Conservation (phyloP, 208 protist species). For the Naegleria gruberi region DNA sequence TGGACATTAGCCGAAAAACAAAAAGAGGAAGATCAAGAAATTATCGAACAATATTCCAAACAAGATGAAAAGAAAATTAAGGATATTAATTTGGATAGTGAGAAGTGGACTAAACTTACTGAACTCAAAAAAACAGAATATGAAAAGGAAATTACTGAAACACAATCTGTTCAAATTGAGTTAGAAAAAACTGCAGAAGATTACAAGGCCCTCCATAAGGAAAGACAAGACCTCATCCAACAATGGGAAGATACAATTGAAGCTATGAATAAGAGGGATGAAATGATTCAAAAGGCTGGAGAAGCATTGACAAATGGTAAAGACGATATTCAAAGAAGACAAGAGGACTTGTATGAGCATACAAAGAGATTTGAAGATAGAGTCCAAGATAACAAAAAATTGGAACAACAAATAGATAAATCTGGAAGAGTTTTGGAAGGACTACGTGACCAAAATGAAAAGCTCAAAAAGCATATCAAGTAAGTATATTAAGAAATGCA, state of each 20-base stretch:
- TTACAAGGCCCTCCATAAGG: conserved; percentile 71
- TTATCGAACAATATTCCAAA: conserved; percentile 71
- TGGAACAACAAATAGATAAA: conserved; percentile 44
- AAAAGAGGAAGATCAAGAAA: conserved; percentile 83
- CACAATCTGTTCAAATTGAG: conserved; percentile 70
- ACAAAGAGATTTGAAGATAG: conserved; percentile 34
- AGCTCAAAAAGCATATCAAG: neutral
- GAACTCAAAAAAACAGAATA: conserved; percentile 49
- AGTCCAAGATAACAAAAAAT: conserved; percentile 37
- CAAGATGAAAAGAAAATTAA: conserved; percentile 71
- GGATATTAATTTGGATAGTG: conserved; percentile 62
- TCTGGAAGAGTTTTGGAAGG: conserved; percentile 47
- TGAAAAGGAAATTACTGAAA: conserved; percentile 65
- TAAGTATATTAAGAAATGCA: neutral
- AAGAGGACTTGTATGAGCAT: conserved; percentile 45
- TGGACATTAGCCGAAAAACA: conserved; percentile 77
- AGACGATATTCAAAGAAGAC: conserved; percentile 38
- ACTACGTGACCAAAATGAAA: conserved; percentile 16
- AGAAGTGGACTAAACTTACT: conserved; percentile 58
- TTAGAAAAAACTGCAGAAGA: conserved; percentile 77
- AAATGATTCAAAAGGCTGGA: conserved; percentile 58
- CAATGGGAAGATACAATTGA: conserved; percentile 76
- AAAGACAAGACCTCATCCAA: conserved; percentile 67
- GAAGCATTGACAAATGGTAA: conserved; percentile 58
- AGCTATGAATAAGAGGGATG: conserved; percentile 70